phyloP scores from a whole-genome alignment of 2,329 filamentous ascomycete species.

The Curvularia spicifera region DNA sequence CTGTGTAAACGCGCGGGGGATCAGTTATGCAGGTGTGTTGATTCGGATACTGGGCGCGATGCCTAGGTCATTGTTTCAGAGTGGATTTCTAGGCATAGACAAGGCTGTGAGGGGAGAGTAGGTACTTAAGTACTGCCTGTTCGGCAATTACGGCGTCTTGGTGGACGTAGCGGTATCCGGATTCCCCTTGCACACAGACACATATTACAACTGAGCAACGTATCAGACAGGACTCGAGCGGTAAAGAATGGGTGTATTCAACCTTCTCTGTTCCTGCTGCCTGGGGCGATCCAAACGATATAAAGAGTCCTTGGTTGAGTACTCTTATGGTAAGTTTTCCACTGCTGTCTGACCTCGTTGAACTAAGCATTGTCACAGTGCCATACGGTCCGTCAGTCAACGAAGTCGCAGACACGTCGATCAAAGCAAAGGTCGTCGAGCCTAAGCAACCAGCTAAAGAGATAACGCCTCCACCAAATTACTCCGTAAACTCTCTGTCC shows the following conservation, averaged over 20 bases:
- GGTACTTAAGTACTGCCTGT: not conserved
- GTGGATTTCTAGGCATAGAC: not conserved
- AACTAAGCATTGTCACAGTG: not conserved
- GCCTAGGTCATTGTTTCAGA: not conserved
- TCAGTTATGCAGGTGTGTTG: not conserved
- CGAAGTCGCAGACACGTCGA: not conserved
- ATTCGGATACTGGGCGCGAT: not conserved
- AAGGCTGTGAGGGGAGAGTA: not conserved
- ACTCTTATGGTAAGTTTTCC: slow-evolving; percentile 1
- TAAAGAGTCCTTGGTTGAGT: not conserved
- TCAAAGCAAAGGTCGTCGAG: not conserved
- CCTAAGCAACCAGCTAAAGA: not conserved
- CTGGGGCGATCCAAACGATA: not conserved
- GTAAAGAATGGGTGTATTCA: not conserved
- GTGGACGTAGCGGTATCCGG: not conserved
- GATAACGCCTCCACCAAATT: slow-evolving; percentile 1
- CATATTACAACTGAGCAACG: not conserved
- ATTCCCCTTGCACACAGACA: not conserved
- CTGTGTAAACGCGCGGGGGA: not conserved
- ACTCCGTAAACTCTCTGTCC: not conserved
- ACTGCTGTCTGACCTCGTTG: too few relatives aligned
- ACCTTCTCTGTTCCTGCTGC: not conserved
- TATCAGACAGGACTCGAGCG: not conserved
- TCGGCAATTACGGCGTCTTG: not conserved
- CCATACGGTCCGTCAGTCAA: not conserved